These are phyloP conservation scores for Tricladium varicosporioides DNA, from an alignment of 2,329 filamentous ascomycete genomes.

Conservation along the genomic window DNA sequence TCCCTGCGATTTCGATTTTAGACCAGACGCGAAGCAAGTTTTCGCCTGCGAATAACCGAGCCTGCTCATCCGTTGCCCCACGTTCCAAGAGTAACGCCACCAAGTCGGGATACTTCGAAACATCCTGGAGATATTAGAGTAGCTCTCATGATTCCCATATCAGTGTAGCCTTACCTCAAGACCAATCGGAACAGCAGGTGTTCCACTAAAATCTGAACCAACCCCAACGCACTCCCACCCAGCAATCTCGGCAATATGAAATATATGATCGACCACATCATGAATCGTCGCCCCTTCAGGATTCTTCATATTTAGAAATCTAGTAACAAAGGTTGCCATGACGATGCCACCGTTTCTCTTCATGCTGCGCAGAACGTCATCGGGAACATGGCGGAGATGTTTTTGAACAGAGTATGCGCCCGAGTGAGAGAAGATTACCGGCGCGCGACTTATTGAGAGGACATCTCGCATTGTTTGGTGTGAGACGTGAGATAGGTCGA, in stretches of 20 bases:
- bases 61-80: slow-evolving; percentile 56
- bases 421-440: slow-evolving; percentile 65
- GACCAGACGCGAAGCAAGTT: slow-evolving; percentile 63
- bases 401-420: slow-evolving; percentile 57
- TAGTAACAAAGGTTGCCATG: too few species aligned
- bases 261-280: slow-evolving; percentile 61
- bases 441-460: slow-evolving; percentile 48
- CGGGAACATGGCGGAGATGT: slow-evolving; percentile 58
- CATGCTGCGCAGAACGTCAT: neutral
- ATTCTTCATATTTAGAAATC: neutral
- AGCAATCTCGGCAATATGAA: slow-evolving; percentile 58
- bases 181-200: slow-evolving; percentile 49
- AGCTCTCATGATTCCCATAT: neutral
- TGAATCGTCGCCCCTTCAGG: slow-evolving; percentile 53
- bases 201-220: slow-evolving; percentile 64
- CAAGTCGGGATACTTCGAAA: slow-evolving; percentile 59
- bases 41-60: slow-evolving; percentile 54
- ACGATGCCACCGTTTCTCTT: too few species aligned
- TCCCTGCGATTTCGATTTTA: slow-evolving; percentile 44
- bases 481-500: slow-evolving; percentile 63
- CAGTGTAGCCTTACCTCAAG: slow-evolving; percentile 1
- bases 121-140: slow-evolving; percentile 46
- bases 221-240: slow-evolving; percentile 65
- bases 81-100: slow-evolving; percentile 55
- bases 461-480: slow-evolving; percentile 62